These are phyloP conservation scores for Nectriaceae sp. DNA, from an alignment of 2,329 filamentous ascomycete genomes.

Conservation along the genomic window DNA sequence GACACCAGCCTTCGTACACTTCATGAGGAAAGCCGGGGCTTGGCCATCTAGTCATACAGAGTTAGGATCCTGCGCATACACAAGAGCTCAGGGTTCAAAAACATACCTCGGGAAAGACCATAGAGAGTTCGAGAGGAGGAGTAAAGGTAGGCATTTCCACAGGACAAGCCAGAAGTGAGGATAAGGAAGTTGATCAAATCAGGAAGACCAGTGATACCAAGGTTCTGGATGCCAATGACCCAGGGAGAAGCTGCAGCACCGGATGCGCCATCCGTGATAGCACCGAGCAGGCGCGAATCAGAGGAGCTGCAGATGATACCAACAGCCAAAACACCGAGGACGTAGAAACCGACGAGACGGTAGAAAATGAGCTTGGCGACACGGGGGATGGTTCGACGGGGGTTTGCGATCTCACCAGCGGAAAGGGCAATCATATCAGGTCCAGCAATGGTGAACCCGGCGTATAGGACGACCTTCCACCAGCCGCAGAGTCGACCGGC, in stretches of 20 bases:
- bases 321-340: conserved; percentile 62
- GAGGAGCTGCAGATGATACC: conserved; percentile 57
- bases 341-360: conserved; percentile 70
- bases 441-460: conserved; percentile 68
- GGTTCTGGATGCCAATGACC: conserved; percentile 59
- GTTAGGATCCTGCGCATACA: conserved; percentile 1
- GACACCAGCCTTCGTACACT: conserved; percentile 60
- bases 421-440: conserved; percentile 65
- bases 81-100: neutral
- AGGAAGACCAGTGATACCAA: conserved; percentile 52
- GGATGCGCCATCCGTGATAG: conserved; percentile 50
- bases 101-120: conserved; percentile 42
- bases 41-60: conserved; percentile 38
- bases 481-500: conserved; percentile 64
- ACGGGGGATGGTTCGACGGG: conserved; percentile 63
- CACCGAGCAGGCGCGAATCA: conserved; percentile 41
- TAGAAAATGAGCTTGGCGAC: conserved; percentile 76
- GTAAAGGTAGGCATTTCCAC: conserved; percentile 52
- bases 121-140: conserved; percentile 48
- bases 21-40: conserved; percentile 51
- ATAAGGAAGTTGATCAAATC: conserved; percentile 62
- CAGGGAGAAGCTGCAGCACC: conserved; percentile 61
- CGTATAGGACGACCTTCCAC: conserved; percentile 59
- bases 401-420: conserved; percentile 63
- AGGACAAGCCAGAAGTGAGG: conserved; percentile 50